Conservation (phyloP, 805 yeast species). For the Alloascoidea hylecoeti region DNA sequence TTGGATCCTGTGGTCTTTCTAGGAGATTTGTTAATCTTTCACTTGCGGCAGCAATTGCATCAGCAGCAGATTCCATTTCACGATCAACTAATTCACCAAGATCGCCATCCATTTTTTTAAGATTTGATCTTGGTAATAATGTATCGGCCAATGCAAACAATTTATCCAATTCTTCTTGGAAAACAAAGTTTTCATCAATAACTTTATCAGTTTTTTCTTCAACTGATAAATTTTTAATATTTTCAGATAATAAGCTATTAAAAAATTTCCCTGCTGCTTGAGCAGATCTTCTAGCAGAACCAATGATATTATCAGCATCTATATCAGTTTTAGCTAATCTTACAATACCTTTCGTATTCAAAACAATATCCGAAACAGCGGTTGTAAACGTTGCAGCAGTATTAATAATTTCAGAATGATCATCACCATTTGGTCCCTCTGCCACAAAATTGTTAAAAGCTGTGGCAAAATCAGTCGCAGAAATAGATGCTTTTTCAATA, state of each 20-base stretch:
- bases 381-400: conserved; percentile 50
- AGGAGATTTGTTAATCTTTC: conserved; percentile 39
- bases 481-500: conserved; percentile 52
- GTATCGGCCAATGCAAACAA: conserved; percentile 41
- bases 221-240: conserved; percentile 31
- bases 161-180: conserved; percentile 57
- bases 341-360: conserved; percentile 57
- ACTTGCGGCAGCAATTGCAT: conserved; percentile 54
- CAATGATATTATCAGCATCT: conserved; percentile 36
- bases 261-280: conserved; percentile 48
- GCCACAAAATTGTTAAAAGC: conserved; percentile 63
- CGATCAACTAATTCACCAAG: conserved; percentile 57
- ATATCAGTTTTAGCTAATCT: conserved; percentile 34
- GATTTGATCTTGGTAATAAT: conserved; percentile 29
- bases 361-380: conserved; percentile 44
- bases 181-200: conserved; percentile 58
- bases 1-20: conserved; percentile 32
- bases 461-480: conserved; percentile 70
- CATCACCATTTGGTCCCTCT: conserved; percentile 60
- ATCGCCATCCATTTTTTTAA: conserved; percentile 26
- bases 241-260: conserved; percentile 38
- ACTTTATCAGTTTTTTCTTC: conserved; percentile 68
- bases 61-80: conserved; percentile 63
- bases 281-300: conserved; percentile 40
- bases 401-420: conserved; percentile 41